A percentile compares a stretch with the other conserved stretches of the same genome.
Conservation (phyloP, 208 protist genomes). For the Crithidia acanthocephali region DNA sequence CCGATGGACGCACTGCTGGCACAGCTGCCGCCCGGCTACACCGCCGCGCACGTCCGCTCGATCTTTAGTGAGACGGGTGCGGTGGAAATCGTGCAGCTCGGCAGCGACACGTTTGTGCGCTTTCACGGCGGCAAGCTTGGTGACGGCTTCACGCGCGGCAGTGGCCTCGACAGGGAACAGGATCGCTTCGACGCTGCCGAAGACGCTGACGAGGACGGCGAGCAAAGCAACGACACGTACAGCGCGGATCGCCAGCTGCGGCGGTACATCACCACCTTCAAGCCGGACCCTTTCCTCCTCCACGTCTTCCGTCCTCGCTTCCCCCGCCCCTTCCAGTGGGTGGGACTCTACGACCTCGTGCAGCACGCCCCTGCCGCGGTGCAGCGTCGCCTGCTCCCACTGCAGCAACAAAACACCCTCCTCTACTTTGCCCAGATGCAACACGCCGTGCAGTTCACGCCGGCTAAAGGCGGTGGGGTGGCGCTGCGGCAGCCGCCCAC, state of each 20-base stretch:
- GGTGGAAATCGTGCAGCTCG: conserved; percentile 22
- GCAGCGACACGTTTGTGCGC: conserved; percentile 34
- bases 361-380: conserved; percentile 29
- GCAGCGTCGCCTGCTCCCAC: conserved; percentile 34
- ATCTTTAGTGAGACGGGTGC: conserved; percentile 42
- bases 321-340: conserved; percentile 33
- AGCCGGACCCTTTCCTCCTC: conserved; percentile 48
- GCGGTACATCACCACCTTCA: conserved; percentile 34
- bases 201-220: neutral
- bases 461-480: conserved; percentile 41
- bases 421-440: conserved; percentile 75
- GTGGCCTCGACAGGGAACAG: neutral
- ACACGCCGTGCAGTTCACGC: conserved; percentile 59
- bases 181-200: neutral
- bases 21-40: conserved; percentile 59
- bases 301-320: conserved; percentile 30
- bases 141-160: conserved; percentile 10
- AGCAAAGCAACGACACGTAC: neutral
- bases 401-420: conserved; percentile 37
- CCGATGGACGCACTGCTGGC: conserved; percentile 47
- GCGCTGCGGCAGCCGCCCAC: conserved; percentile 10
- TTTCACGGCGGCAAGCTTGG: conserved; percentile 43
- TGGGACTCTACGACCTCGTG: conserved; percentile 39
- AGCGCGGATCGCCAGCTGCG: conserved; percentile 5
- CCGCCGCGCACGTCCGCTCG: conserved; percentile 40